Evolutionary conservation across 2,329 filamentous ascomycete genomes (phyloP), one percentile per base, ranked within the genome.

Genomic region (Periconia digitata): DNA sequence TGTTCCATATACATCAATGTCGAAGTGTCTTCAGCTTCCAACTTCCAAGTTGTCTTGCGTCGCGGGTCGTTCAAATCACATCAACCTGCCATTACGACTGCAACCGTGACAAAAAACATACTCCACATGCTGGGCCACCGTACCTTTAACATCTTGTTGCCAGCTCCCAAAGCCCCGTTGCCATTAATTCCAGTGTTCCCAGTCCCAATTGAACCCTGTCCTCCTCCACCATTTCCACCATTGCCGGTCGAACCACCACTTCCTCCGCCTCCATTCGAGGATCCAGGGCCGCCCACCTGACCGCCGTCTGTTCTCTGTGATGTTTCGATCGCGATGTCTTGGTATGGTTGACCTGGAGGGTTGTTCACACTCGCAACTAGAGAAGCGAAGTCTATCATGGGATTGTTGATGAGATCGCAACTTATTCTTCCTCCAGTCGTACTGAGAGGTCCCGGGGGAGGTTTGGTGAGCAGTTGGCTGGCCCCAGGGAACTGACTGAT

Each of bases 401-500:
- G 59, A 35, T 71, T 71, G 43, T 56, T 52, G 8, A 71, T 57
- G 46, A 49, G 47, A 2, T 52, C 58, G 40, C 68, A 71, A 12
- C 44, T 52, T 56, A 70, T 61, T 2, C 68, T 54, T 12, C 67
- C 68, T 8, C 68, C 68, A 38, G 62, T 70, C 36, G 58, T 60
- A 39, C 62, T 68, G 34, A 71, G 43, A 6, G 68, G 68, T 1
- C 68, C 67, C 0, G 68, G 68, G 3, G 56, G 55, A 1, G 68
- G 68, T 16, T 67, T 62, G 1, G 65, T 67, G 6, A 61, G 56
- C 6, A 70, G 40, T 18, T 70, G 66, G 3, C 49, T 54, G 4
- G 67, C 65, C 16, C 64, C 55, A 0, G 68, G 68, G 41, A 70
- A 70, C 36, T 68, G 50, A 0, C 56, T 47, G 54, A 89, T 88